Evolutionary conservation across 208 protist genomes (phyloP).

Genomic region (Wallacemonas sp.): DNA sequence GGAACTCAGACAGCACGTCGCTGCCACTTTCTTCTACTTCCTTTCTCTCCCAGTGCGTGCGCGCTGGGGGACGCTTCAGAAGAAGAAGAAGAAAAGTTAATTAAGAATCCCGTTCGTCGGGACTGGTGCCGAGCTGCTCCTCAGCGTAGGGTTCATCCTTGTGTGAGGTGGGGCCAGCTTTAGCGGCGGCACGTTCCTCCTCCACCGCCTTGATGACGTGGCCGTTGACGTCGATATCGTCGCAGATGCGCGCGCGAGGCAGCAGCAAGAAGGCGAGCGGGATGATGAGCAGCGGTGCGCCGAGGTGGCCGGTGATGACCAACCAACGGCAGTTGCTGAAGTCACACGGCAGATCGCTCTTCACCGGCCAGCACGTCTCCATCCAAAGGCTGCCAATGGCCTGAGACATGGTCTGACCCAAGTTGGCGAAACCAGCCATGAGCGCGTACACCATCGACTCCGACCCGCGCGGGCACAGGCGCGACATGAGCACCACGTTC

Average conservation of each 20-base stretch:
- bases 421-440: slow-evolving; percentile 65
- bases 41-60: too few relatives aligned
- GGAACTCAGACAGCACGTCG: background rate
- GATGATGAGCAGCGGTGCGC: slow-evolving; percentile 52
- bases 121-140: background rate
- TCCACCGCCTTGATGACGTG: slow-evolving; percentile 13
- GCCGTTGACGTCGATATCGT: slow-evolving; percentile 35
- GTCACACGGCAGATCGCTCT: slow-evolving; percentile 44
- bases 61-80: too few relatives aligned
- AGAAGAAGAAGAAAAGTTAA: too few relatives aligned
- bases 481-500: slow-evolving; percentile 48
- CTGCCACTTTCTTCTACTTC: background rate
- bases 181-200: background rate
- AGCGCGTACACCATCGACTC: slow-evolving; percentile 74
- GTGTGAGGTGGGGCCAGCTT: background rate
- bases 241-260: slow-evolving; percentile 47
- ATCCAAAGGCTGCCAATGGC: slow-evolving; percentile 53
- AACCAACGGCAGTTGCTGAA: slow-evolving; percentile 61
- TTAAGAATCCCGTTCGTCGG: background rate
- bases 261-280: slow-evolving; percentile 63
- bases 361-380: slow-evolving; percentile 40
- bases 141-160: slow-evolving; percentile 6
- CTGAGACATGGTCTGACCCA: slow-evolving; percentile 41
- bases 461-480: slow-evolving; percentile 57
- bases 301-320: slow-evolving; percentile 60